Evolutionary conservation across 2,329 filamentous ascomycete genomes (phyloP).

Genomic region (Penicillium sp.): DNA sequence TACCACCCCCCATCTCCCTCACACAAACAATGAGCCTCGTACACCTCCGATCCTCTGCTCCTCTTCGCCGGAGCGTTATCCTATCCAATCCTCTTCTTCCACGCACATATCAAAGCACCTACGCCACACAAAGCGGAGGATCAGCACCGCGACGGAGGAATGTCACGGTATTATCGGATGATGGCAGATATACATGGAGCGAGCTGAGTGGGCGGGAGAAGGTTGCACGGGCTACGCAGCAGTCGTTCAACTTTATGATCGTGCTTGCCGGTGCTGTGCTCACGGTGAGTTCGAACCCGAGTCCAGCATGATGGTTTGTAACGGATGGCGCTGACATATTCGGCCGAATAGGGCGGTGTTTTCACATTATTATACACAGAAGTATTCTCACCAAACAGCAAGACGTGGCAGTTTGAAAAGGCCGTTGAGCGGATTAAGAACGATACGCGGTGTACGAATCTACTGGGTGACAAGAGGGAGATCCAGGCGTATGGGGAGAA

Average conservation of each 20-base stretch:
- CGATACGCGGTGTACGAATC: conserved; percentile 70
- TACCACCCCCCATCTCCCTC: neutral
- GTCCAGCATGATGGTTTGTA: neutral
- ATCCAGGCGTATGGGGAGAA: conserved; percentile 83
- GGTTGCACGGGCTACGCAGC: conserved; percentile 81
- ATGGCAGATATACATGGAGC: conserved; percentile 79
- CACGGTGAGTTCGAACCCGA: conserved; percentile 62
- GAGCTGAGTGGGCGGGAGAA: conserved; percentile 79
- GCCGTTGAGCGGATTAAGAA: conserved; percentile 78
- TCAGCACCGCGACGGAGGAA: conserved; percentile 58
- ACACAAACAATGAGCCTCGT: conserved; percentile 18
- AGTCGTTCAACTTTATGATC: conserved; percentile 84
- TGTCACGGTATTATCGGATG: conserved; percentile 85
- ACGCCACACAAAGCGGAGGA: conserved; percentile 59
- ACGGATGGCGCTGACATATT: neutral
- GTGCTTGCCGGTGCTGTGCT: conserved; percentile 75
- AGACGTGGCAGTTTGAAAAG: conserved; percentile 85
- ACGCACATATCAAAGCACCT: conserved; percentile 30
- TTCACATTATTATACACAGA: conserved; percentile 79
- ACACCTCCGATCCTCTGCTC: conserved; percentile 22
- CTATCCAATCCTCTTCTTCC: conserved; percentile 43
- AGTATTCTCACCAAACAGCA: conserved; percentile 83
- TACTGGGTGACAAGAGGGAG: conserved; percentile 75
- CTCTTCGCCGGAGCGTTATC: conserved; percentile 23
- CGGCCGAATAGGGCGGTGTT: conserved; percentile 67